Conservation (phyloP, 1,284 basidiomycete species). For the Malassezia restricta region DNA sequence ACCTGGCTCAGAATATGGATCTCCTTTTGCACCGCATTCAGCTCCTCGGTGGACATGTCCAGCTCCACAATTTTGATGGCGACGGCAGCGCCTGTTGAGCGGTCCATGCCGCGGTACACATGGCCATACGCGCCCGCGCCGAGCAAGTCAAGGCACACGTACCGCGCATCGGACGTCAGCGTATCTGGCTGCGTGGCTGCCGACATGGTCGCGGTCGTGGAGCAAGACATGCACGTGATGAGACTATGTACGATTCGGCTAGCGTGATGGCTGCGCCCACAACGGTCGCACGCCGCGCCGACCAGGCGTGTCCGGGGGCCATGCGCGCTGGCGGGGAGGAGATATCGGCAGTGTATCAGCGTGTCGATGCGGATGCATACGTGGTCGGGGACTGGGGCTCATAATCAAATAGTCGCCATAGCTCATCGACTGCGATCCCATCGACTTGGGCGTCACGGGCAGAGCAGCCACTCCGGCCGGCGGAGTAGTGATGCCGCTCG, state of each 20-base stretch:
- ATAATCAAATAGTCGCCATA: slow-evolving; percentile 10
- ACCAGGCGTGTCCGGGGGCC: neutral
- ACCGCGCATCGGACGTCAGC: slow-evolving; percentile 44
- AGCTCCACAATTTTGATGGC: slow-evolving; percentile 94
- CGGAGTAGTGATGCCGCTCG: slow-evolving; percentile 9
- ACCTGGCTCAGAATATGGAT: slow-evolving; percentile 96
- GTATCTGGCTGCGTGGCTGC: neutral
- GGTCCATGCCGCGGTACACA: slow-evolving; percentile 41
- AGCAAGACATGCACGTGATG: too few species aligned
- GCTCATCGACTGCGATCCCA: neutral
- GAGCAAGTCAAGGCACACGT: slow-evolving; percentile 89
- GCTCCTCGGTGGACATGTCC: slow-evolving; percentile 96
- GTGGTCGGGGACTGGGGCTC: slow-evolving; percentile 12
- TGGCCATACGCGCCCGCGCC: slow-evolving; percentile 39
- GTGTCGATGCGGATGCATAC: neutral
- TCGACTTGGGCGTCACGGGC: slow-evolving; percentile 12
- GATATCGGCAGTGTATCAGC: neutral
- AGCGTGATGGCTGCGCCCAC: slow-evolving; percentile 11
- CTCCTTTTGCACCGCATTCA: slow-evolving; percentile 98
- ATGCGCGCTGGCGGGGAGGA: too few species aligned
- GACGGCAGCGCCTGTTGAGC: slow-evolving; percentile 29
- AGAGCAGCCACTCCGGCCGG: neutral
- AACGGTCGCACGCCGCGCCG: slow-evolving; percentile 3
- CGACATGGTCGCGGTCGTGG: too few species aligned
- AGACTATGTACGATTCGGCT: too few species aligned